Base-by-base conservation (phyloP, 768 basidiomycete genomes). In the Phylloporus arenicola region DNA sequence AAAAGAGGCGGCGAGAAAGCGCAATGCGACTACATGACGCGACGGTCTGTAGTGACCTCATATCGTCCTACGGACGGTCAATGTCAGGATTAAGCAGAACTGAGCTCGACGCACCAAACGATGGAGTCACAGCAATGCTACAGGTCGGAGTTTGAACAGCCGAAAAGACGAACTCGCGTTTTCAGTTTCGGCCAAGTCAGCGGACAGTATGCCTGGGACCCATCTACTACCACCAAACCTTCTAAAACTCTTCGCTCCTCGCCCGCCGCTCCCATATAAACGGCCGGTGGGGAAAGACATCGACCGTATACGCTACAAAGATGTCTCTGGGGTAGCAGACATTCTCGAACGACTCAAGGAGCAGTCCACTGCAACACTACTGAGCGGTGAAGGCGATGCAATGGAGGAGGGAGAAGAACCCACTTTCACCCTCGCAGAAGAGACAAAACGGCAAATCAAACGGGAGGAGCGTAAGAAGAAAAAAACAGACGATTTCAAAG, bases 191-290 rank as follows among this genome's bases (percentile, higher is more conserved):
- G 51, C 17, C 51, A 34, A 29, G n/a, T 34, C 11, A 25, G 47
- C 54, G 27, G 49, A 53, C 63, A 48, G 38, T 8, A 77, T 77
- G 75, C 76, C 75, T 10, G 88, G 87, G 43, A 92, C 91, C 4
- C 90, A 94, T 71, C 77, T 94, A 20, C 80, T 99, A 20, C 95
- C 95, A 4, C 92, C 92, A 3, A 96, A 97, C 70, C 81, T 99
- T 46, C 84, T 98, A 68, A 93, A 95, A 67, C 86, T 98, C 57
- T 99, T 98, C 68, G 86, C 92, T 0, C 93, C 96, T 4, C 83
- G 96, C 7, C 92, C 95, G 1, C 88, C 86, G 3, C 79, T 97
- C 4, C 87, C 88, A 1, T 98, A 92, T 65, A 62, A 83, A 27
- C 84, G 92, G 9, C 93, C 95, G 0, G 76, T 91, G 30, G 92